Evolutionary conservation across 768 basidiomycete species (phyloP), one percentile per base, ranked within the genome.

Genomic region (Agaricus blazei): DNA sequence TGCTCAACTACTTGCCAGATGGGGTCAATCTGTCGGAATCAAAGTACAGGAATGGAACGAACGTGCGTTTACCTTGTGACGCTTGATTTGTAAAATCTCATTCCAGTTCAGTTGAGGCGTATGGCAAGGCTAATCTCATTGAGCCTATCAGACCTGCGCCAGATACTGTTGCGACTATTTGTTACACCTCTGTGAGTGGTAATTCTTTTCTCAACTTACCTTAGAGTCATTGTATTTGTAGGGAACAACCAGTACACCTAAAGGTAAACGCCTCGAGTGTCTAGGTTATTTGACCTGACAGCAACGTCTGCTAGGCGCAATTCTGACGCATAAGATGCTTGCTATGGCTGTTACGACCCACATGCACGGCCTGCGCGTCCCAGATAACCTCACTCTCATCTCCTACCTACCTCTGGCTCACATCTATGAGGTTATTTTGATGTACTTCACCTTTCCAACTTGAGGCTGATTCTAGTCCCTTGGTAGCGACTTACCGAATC

Each of bases 401-500:
- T 93, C 90, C 2, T 93, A 90, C 70, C 81, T 96, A 45, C 93
- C 93, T 2, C 72, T 97, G 57, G 89, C 92, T 2, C 93, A 96
- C 69, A 91, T 95, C 57, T 95, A 93, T 58, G 89, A 87, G 77
- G 90, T 93, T 29, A 3, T 9, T 31, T 62, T 9, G 19, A 19
- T 19, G 19, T 19, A 19, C 3, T 24, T 38, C 45, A 15, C 37
- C 55, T 24, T 28, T 51, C 19, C 15, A 48, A 19, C 44, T 31
- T 31, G 31, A 31, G 9, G 31, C 8, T 48, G 38, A 48, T 44
- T 26, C 31, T 2, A 31, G 19, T 31, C 31, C 9, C 5, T 43
- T 40, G 36, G 54, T 58, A 87, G 85, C 82, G 87, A 38, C 62
- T 78, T 46, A 78, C 77, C 52, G 91, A 94, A 64, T 68, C 87